Conservation (phyloP, 805 yeast genomes). For the Ogataea zsoltii region DNA sequence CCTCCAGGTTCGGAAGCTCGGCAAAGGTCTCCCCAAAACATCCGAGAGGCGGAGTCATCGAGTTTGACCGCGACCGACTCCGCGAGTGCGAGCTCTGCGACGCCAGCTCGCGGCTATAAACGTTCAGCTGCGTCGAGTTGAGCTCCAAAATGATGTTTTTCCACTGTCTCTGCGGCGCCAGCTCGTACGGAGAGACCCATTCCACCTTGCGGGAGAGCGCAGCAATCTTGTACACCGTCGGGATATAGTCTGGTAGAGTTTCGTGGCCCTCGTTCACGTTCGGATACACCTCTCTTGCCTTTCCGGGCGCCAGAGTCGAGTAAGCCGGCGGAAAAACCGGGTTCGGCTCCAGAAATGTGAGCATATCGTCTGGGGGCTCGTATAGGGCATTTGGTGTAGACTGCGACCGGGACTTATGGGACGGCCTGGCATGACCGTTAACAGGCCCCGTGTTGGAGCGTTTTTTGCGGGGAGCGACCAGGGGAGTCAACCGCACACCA, state of each 20-base stretch:
- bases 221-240: conserved; percentile 64
- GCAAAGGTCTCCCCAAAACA: not conserved
- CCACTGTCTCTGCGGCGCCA: conserved; percentile 72
- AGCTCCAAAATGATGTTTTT: conserved; percentile 64
- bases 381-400: conserved; percentile 1
- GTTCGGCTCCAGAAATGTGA: conserved; percentile 33
- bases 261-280: conserved; percentile 37
- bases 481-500: too few relatives aligned
- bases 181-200: conserved; percentile 75
- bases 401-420: conserved; percentile 2
- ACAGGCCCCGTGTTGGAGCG: not conserved
- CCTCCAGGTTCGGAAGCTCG: conserved; percentile 8
- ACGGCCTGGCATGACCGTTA: not conserved
- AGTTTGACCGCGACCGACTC: not conserved
- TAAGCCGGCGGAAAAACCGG: conserved; percentile 44
- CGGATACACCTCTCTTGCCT: conserved; percentile 36
- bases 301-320: conserved; percentile 36
- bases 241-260: conserved; percentile 60
- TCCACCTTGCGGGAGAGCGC: conserved; percentile 66
- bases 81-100: conserved; percentile 6
- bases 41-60: not conserved
- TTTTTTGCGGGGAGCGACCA: not conserved
- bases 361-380: conserved; percentile 4
- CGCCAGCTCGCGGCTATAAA: conserved; percentile 48
- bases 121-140: conserved; percentile 82